Evolutionary conservation across 2,329 filamentous ascomycete species (phyloP).

Genomic region (Alternaria metachromatica): DNA sequence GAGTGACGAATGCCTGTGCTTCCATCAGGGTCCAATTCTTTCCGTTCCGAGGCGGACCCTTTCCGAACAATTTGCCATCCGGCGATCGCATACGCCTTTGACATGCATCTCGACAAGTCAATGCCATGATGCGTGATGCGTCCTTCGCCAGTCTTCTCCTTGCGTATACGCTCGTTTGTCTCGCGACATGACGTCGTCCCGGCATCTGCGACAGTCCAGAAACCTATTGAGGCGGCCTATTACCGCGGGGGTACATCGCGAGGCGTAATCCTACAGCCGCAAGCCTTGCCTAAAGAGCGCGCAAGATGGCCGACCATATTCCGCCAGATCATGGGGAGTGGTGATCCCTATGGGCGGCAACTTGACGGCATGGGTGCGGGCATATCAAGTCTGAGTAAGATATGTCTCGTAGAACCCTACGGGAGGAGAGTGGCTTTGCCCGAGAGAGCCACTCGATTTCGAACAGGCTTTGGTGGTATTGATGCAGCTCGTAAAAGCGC

Average conservation of each 20-base stretch:
- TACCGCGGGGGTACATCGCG: constrained; percentile 75
- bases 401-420: constrained; percentile 66
- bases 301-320: constrained; percentile 63
- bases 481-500: constrained; percentile 14
- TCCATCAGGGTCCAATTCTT: constrained; percentile 24
- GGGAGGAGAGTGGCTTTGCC: constrained; percentile 4
- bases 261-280: constrained; percentile 64
- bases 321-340: constrained; percentile 65
- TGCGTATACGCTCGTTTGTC: constrained; percentile 21
- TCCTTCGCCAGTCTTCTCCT: constrained; percentile 22
- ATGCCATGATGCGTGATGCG: constrained; percentile 32
- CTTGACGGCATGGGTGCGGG: constrained; percentile 75
- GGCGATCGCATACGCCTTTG: not conserved
- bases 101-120: not conserved
- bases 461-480: constrained; percentile 17
- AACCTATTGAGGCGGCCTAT: constrained; percentile 58
- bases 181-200: constrained; percentile 13
- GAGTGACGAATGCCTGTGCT: constrained; percentile 5
- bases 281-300: constrained; percentile 59
- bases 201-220: constrained; percentile 19
- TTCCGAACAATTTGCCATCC: constrained; percentile 18
- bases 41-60: constrained; percentile 17
- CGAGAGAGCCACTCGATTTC: constrained; percentile 5
- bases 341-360: constrained; percentile 71
- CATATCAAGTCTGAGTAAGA: constrained; percentile 72